Evolutionary conservation across 2,329 filamentous ascomycete genomes (phyloP), one percentile per base, ranked within the genome.

Genomic region (Ustulina deusta): DNA sequence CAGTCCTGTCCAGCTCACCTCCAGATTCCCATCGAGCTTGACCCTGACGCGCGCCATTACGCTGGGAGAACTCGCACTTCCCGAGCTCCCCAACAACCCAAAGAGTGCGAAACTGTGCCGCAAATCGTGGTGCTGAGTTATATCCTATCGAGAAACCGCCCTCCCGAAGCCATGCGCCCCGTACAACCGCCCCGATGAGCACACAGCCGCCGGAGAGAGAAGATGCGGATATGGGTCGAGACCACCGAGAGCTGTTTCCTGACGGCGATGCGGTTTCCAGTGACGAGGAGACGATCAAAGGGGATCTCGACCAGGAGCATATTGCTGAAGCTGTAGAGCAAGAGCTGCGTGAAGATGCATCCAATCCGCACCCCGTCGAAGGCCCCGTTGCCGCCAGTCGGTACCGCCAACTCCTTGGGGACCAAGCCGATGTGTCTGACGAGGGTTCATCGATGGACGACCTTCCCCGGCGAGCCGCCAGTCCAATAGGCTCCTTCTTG

Each of bases 401-500:
- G 62, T 85, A 85, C 72, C 82, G 80, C 44, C 79, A 84, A 66
- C 79, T 85, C 9, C 73, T 85, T 34, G 79, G 79, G 60, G 79
- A 83, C 42, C 79, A 76, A 54, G 83, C 85, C 17, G 81, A 84
- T 70, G 75, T 74, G 20, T 88, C 86, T 9, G 85, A 87, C 63
- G 81, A 85, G 69, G 84, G 83, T 63, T 87, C 85, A 25, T 71
- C 68, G n/a, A 77, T 82, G n/a, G 85, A 87, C 72, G 84, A 82
- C 55, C 73, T 85, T 29, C 85, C 86, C 42, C 81, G 82, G 68
- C 84, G 87, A 73, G 83, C 85, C 44, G 88, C 86, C 51, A 97
- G 93, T 75, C 91, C 91, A 7, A 85, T 87, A 58, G 89, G 87
- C 71, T 94, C 91, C 15, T 79, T 89, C 32, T 79, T 88, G 65